Conservation (phyloP, 805 yeast genomes). For the Metschnikowia drakensbergensis region DNA sequence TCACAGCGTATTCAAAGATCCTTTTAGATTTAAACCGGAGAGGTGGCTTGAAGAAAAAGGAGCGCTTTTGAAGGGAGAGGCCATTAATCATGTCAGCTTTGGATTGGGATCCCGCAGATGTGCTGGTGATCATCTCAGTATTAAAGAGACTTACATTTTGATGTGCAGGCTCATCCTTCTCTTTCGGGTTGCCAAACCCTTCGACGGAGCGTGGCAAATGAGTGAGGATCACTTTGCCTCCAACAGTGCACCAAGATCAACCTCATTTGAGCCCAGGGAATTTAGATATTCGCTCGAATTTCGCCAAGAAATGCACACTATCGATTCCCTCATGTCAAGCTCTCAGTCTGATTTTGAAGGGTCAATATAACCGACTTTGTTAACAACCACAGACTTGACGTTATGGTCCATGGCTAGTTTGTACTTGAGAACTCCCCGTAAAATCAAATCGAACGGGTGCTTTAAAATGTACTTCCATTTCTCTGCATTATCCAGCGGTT, state of each 20-base stretch:
- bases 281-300: constrained; percentile 25
- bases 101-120: constrained; percentile 76
- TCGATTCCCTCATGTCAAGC: constrained; percentile 1
- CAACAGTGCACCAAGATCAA: constrained; percentile 52
- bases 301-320: constrained; percentile 7
- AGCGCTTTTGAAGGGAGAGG: constrained; percentile 12
- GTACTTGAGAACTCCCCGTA: constrained; percentile 79
- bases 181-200: constrained; percentile 48
- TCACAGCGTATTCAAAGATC: constrained; percentile 35
- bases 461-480: constrained; percentile 74
- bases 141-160: constrained; percentile 59
- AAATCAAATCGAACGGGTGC: constrained; percentile 80
- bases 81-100: constrained; percentile 48
- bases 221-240: constrained; percentile 47
- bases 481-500: constrained; percentile 36
- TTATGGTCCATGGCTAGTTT: constrained; percentile 57
- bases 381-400: constrained; percentile 57
- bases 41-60: constrained; percentile 42
- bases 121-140: constrained; percentile 62
- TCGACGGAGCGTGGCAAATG: constrained; percentile 30
- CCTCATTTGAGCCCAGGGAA: constrained; percentile 58
- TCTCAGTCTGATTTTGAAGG: constrained; percentile 29
- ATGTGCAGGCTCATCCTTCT: constrained; percentile 49
- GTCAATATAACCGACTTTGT: constrained; percentile 54
- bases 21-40: constrained; percentile 49